Base-by-base conservation (phyloP, 2,329 filamentous ascomycete species). In the Epichloe gansuensis region DNA sequence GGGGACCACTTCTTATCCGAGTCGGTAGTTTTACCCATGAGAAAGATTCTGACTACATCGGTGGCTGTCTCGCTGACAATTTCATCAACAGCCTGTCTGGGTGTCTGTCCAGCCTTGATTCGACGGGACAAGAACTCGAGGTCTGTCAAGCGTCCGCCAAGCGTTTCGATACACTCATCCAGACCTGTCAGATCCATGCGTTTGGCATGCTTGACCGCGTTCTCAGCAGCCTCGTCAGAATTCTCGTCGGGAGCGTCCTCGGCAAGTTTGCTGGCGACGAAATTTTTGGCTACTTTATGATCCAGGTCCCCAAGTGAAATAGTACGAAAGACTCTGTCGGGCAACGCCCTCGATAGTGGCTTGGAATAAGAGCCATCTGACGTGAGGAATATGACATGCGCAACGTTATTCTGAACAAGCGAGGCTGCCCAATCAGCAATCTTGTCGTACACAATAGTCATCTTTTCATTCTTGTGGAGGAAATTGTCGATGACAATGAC, bases 401-500 rank as follows among this genome's bases (percentile, higher is more conserved):
- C 91, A 43, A 95, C 77, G 57, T 96, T 95, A 50, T 85, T 84
- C 45, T 88, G 87, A 0, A 93, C 90, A 31, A 96, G 71, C 2
- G 82, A 75, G 4, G 93, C 89, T 1, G 90, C 89, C 88, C 91
- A 97, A 62, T 96, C 89, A 0, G 89, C 82, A 47, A 91, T 74
- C 63, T 87, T 89, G 56, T 90, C 85, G 53, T 87, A 87, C 21
- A 90, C 74, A n/a, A 84, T 71, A 39, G 71, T 71, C 45, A 67
- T 64, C 31, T 84, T 81, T 38, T 84, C 77, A 51, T 75, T 82
- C 68, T 89, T 91, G 70, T 93, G 84, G 12, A 95, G 67, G 69
- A 94, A 97, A 64, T 95, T 95, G 65, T 95, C 89, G 51, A 96
- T 85, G 8, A 97, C 82, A 4, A 97, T 81, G 5, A 96, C 84